Evolutionary conservation across 208 protist species (phyloP).

Genomic region (Porcisia hertigi): DNA sequence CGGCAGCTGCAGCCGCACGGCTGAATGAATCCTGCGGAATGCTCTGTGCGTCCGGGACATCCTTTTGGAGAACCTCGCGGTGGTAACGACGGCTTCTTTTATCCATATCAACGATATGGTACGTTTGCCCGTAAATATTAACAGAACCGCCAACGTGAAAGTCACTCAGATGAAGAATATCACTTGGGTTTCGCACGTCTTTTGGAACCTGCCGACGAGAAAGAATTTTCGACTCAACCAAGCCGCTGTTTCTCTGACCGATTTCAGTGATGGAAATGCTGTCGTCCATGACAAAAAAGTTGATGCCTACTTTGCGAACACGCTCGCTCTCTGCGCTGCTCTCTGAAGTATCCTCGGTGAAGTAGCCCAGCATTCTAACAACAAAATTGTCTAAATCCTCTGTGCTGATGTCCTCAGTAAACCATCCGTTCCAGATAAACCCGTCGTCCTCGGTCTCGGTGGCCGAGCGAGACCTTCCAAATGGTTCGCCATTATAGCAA

Average conservation of each 20-base stretch:
- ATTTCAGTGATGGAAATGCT: constrained; percentile 80
- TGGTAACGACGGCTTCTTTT: constrained; percentile 74
- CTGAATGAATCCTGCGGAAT: constrained; percentile 58
- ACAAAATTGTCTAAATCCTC: constrained; percentile 73
- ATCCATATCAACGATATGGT: constrained; percentile 85
- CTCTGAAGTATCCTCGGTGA: constrained; percentile 71
- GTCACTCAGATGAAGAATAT: constrained; percentile 71
- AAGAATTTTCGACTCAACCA: constrained; percentile 69
- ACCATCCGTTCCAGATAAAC: constrained; percentile 73
- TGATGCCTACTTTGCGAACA: constrained; percentile 76
- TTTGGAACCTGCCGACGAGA: constrained; percentile 80
- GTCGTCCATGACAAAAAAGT: constrained; percentile 76
- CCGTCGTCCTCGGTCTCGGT: constrained; percentile 24
- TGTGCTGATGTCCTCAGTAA: constrained; percentile 59
- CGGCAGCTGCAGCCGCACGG: constrained; percentile 17
- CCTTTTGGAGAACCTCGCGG: constrained; percentile 45
- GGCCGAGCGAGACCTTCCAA: constrained; percentile 8
- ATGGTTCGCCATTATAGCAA: constrained; percentile 50
- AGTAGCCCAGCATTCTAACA: constrained; percentile 79
- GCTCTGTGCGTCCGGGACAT: constrained; percentile 38
- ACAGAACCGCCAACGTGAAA: constrained; percentile 73
- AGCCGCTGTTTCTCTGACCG: constrained; percentile 75
- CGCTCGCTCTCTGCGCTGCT: constrained; percentile 55
- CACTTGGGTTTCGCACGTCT: constrained; percentile 32
- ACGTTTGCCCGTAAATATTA: constrained; percentile 71